Evolutionary conservation across 495 filamentous ascomycete genomes (phyloP).

Genomic region (Cenococcum geophilum): DNA sequence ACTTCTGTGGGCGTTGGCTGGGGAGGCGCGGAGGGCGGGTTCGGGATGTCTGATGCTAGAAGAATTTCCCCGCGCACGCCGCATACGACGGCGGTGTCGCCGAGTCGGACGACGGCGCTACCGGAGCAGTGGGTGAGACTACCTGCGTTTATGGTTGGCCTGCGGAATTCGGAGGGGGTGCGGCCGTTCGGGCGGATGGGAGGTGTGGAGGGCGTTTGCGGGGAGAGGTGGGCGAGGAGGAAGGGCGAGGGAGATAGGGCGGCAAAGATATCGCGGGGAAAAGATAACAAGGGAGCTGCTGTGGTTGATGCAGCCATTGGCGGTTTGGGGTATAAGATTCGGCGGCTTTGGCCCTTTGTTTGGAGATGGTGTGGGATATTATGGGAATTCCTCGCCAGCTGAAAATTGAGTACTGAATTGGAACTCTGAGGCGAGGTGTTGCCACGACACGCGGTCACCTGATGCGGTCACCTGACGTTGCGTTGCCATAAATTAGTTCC

Average conservation of each 20-base stretch:
- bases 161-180: slow-evolving; percentile 58
- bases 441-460: too few relatives aligned
- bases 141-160: slow-evolving; percentile 64
- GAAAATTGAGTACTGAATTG: too few relatives aligned
- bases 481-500: too few relatives aligned
- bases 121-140: slow-evolving; percentile 83
- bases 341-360: neutral
- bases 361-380: neutral
- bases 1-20: neutral
- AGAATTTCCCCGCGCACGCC: slow-evolving; percentile 83
- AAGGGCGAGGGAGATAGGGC: slow-evolving; percentile 83
- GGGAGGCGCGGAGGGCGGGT: slow-evolving; percentile 30
- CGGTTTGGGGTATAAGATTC: neutral
- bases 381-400: too few relatives aligned
- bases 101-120: slow-evolving; percentile 76
- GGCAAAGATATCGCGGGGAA: slow-evolving; percentile 77
- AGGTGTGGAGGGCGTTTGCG: slow-evolving; percentile 47
- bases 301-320: slow-evolving; percentile 1
- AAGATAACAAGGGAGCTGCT: slow-evolving; percentile 50
- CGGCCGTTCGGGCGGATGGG: slow-evolving; percentile 74
- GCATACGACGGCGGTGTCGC: slow-evolving; percentile 87
- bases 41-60: slow-evolving; percentile 60
- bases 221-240: slow-evolving; percentile 78
- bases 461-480: too few relatives aligned
- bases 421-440: too few relatives aligned